phyloP scores from a whole-genome alignment of 2,329 filamentous ascomycete genomes.

The Cercospora sp. region DNA sequence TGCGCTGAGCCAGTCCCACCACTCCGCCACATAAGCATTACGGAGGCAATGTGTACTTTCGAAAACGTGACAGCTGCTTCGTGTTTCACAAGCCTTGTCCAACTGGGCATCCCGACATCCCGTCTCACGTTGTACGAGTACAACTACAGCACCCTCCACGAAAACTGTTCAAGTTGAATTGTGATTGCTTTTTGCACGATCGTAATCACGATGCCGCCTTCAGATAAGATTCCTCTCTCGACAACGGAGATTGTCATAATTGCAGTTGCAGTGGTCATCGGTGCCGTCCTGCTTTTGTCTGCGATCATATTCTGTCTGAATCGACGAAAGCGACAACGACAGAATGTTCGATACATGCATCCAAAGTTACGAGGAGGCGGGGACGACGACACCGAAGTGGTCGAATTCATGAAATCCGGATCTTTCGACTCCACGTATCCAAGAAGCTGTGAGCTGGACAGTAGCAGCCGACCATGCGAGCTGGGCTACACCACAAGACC shows the following conservation, averaged over 20 bases:
- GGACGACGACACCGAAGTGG: conserved; percentile 3
- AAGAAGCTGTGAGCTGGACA: background rate
- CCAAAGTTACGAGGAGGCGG: conserved; percentile 1
- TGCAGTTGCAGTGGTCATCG: background rate
- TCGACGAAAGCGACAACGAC: background rate
- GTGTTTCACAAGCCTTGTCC: background rate
- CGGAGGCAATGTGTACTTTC: background rate
- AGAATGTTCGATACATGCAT: background rate
- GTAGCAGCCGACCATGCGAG: background rate
- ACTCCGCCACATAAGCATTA: conserved; percentile 13
- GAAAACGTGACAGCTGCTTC: background rate
- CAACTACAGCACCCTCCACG: background rate
- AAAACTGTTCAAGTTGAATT: background rate
- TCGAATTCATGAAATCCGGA: conserved; percentile 14
- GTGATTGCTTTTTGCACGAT: background rate
- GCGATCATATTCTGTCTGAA: background rate
- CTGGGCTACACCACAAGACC: conserved; percentile 12
- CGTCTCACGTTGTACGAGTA: background rate
- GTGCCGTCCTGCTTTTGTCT: background rate
- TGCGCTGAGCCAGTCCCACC: background rate
- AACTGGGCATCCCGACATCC: background rate
- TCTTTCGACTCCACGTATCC: conserved; percentile 1
- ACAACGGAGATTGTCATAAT: conserved; percentile 5
- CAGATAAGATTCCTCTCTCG: background rate
- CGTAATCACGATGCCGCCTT: background rate